A percentile compares a stretch with the other conserved stretches of the same genome.
Conservation (phyloP, 805 yeast genomes). For the Komagataella kurtzmanii region DNA sequence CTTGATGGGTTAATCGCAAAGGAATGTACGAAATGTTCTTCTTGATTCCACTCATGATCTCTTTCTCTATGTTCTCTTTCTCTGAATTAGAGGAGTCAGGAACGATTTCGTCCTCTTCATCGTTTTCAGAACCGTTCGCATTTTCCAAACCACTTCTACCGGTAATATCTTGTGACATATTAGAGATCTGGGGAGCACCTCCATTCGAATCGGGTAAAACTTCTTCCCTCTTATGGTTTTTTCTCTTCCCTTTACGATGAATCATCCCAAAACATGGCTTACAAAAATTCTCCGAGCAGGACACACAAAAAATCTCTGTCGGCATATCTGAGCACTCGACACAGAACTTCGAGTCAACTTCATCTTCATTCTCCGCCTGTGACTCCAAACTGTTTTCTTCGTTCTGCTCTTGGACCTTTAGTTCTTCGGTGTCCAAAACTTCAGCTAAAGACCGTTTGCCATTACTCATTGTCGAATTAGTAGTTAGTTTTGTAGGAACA, state of each 20-base stretch:
- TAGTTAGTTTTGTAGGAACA: background rate
- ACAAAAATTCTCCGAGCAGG: slow-evolving; percentile 59
- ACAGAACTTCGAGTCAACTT: slow-evolving; percentile 30
- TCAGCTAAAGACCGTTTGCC: background rate
- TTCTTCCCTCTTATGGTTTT: slow-evolving; percentile 23
- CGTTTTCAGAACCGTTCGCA: slow-evolving; percentile 9
- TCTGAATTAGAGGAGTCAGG: background rate
- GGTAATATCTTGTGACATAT: slow-evolving; percentile 8
- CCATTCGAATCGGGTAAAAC: slow-evolving; percentile 5
- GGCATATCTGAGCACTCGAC: slow-evolving; percentile 69
- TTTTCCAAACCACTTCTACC: slow-evolving; percentile 6
- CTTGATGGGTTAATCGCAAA: slow-evolving; percentile 51
- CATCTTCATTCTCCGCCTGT: slow-evolving; percentile 14
- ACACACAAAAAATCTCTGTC: slow-evolving; percentile 42
- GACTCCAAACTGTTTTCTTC: background rate
- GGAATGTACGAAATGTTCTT: slow-evolving; percentile 47
- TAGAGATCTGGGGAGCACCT: slow-evolving; percentile 5
- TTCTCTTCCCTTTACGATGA: slow-evolving; percentile 57
- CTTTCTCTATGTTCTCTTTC: slow-evolving; percentile 6
- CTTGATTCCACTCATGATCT: slow-evolving; percentile 23
- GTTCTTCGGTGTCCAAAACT: background rate
- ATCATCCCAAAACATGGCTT: slow-evolving; percentile 54
- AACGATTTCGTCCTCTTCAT: slow-evolving; percentile 6
- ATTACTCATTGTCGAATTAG: background rate
- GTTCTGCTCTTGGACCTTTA: background rate